Evolutionary conservation across 2,329 filamentous ascomycete species (phyloP), one percentile per base, ranked within the genome.

Genomic region (Penicillium sp.): DNA sequence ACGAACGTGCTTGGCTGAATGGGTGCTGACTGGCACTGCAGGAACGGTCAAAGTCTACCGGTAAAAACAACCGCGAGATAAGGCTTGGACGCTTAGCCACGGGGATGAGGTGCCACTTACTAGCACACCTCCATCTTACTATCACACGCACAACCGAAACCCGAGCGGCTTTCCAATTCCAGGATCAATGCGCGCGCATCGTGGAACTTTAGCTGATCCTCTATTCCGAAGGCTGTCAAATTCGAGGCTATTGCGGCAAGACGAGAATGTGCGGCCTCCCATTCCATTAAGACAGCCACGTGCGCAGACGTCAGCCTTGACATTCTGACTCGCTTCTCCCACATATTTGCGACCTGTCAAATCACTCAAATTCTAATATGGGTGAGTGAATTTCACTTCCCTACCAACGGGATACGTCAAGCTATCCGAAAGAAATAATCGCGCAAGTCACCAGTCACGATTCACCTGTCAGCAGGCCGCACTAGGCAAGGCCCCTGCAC

Each of bases 31-130:
- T 13, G 54, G 31, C 41, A 19, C 31, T 57, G 19, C 56, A 69
- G 67, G 67, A 47, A 65, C 64, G 19, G 66, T 69, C 59, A 69
- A 69, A 58, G 58, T 69, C 45, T 69, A 69, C 56, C 64, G 56
- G 38, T 61, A 61, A 56, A 35, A 46, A 46, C 47, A 23, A 46
- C 21, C 29, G 48, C 54, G 45, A 38, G 54, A 58, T 30, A 45
- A 53, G 51, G 29, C 23, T 53, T 3, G 30, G 13, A 15, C 38
- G 19, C 47, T 48, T 45, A 52, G 21, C 26, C 23, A 9, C 50
- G 57, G 41, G 41, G 26, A 46, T 11, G 23, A 51, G 48, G 19
- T 17, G 31, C 21, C 2, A 30, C 23, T 57, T 11, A 13, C 26
- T 41, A 45, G 47, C 19, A 11, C 19, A 49, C n/a, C 21, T 13